Evolutionary conservation across 176 grass and related monocot species (phyloP), one percentile per base, ranked within the genome.

Genomic region (Bolboschoenus planiculmis): DNA sequence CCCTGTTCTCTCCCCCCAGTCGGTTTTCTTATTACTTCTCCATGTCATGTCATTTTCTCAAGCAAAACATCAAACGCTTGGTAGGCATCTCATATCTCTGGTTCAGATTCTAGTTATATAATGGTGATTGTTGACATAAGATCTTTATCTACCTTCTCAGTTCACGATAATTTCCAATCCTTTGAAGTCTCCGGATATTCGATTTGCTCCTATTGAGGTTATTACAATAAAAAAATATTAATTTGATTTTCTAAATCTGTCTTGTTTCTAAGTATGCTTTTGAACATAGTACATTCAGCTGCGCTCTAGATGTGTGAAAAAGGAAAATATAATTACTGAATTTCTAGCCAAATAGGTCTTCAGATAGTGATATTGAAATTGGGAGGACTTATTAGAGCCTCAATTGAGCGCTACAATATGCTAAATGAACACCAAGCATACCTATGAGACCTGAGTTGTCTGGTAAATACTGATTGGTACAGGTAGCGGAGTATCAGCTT

Each of bases 101-200:
- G 57, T 21, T 65, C 65, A 46, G 42, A 10, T 24, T 62, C 81
- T 71, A 30, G 13, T n/a, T n/a, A n/a, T n/a, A n/a, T n/a, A n/a
- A n/a, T n/a, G n/a, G n/a, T n/a, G n/a, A n/a, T n/a, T n/a, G n/a
- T n/a, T n/a, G 53, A 65, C 58, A 15, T 48, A 31, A 4, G 6
- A 83, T 72, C 77, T 47, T 34, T 62, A 5, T 20, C 36, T 31
- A 35, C 0, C 47, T 10, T 11, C 0, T n/a, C 75, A 43, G 4
- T 53, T 56, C 9, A 10, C 3, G 20, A 11, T 86, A 56, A 10
- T 33, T 13, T 30, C 36, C 20, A 56, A 82, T 66, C 9, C 33
- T 71, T 67, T 79, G 47, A 79, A 29, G 30, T 15, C 26, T 29
- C 71, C 82, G 86, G 65, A 13, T 79, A 46, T 48, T 84, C 39